Percentiles rank a stretch among this genome's conserved stretches.
These are phyloP conservation scores for Hapsidospora chrysogenum DNA, from an alignment of 495 filamentous ascomycete species.

Conservation along the genomic window DNA sequence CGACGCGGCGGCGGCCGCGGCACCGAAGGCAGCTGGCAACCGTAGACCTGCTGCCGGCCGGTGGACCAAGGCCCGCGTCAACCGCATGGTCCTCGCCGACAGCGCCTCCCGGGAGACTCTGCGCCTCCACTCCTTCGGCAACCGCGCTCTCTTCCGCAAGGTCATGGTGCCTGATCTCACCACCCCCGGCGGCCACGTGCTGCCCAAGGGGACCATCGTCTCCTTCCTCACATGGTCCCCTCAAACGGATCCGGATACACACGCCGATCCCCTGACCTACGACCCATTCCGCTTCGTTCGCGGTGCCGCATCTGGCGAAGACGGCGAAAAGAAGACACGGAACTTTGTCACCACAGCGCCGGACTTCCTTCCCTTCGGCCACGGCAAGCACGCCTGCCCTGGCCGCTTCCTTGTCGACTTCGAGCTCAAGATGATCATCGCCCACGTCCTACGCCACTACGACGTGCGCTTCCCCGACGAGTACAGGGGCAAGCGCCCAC, in stretches of 20 bases:
- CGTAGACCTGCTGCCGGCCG: too few relatives aligned
- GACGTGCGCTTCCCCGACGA: slow-evolving; percentile 30
- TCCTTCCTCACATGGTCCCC: slow-evolving; percentile 14
- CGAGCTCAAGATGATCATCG: slow-evolving; percentile 31
- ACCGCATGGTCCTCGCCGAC: slow-evolving; percentile 17
- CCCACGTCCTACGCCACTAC: slow-evolving; percentile 24
- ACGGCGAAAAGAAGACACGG: slow-evolving; percentile 2
- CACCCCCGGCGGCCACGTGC: slow-evolving; percentile 14
- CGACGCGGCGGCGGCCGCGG: not conserved
- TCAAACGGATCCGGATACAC: slow-evolving; percentile 14
- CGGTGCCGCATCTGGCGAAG: slow-evolving; percentile 4
- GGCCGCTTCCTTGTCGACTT: slow-evolving; percentile 33
- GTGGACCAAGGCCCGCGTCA: slow-evolving; percentile 18
- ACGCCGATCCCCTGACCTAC: slow-evolving; percentile 9
- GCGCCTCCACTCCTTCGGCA: slow-evolving; percentile 16
- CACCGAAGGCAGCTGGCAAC: too few relatives aligned
- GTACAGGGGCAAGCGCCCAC: slow-evolving; percentile 12
- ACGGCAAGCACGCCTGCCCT: slow-evolving; percentile 36
- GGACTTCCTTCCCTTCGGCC: slow-evolving; percentile 34
- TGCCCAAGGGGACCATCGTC: slow-evolving; percentile 14
- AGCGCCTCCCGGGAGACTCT: slow-evolving; percentile 25
- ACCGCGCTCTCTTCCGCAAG: slow-evolving; percentile 13
- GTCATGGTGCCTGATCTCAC: slow-evolving; percentile 12
- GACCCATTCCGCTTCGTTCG: slow-evolving; percentile 12
- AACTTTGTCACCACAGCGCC: slow-evolving; percentile 9